Base-by-base conservation (phyloP, 2,329 filamentous ascomycete species). In the Zalaria sp. region DNA sequence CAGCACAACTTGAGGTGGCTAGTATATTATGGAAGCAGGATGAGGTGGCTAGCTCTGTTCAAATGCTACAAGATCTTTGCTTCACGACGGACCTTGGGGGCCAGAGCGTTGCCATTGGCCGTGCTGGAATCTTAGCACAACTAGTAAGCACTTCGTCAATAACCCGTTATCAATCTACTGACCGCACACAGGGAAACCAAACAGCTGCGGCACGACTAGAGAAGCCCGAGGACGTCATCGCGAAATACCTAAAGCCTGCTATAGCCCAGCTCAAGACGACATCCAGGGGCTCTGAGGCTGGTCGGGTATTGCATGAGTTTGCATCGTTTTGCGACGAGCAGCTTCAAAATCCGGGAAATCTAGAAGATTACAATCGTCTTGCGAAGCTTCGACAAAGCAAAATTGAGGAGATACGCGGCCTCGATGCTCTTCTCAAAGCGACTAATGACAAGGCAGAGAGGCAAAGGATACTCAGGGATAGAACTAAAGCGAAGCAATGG, bases 281-380 rank as follows among this genome's bases (percentile, higher is more conserved):
- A 37, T 72, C 64, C 4, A 71, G 78, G 41, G 82, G 83, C 1
- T 69, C 73, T 36, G 83, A 89, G 46, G 83, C 88, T 2, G 87
- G 88, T 1, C 74, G 85, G 49, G 91, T 96, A 1, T 95, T 87
- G 53, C 87, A 95, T 57, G 85, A 93, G 53, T 96, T 96, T 59
- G 91, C 93, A 26, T 75, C 79, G 40, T 98, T 98, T 57, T 98
- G 93, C 54, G 89, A 98, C 57, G 79, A 87, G 53, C 91, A 98
- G 57, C 69, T 98, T 6, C 83, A 94, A 53, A 89, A 89, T 54
- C 75, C 81, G 1, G 86, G 93, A 51, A 78, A 81, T 29, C 65
- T 88, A 1, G 86, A 93, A 57, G 91, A 98, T 53, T 75, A 94
- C 45, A 75, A 77, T 27, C 79, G 91, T 37, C 73, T 95, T 35